Evolutionary conservation across 2,329 filamentous ascomycete species (phyloP), one percentile per base, ranked within the genome.

Genomic region (Exophiala sp.): DNA sequence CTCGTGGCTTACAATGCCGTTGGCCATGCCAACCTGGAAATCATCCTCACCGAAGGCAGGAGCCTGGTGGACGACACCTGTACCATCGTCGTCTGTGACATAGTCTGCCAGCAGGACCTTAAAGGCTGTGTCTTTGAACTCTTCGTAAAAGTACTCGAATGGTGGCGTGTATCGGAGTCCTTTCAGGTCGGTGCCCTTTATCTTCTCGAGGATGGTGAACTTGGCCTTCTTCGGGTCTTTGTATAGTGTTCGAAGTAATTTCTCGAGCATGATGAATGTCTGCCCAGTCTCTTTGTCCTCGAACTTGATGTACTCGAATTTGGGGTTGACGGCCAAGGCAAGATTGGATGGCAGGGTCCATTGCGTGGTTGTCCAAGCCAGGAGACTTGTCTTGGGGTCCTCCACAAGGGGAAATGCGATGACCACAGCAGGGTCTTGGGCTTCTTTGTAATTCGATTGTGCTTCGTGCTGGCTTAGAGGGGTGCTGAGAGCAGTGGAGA

Each of bases 181-280:
- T 20, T 87, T 72, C 82, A 95, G 87, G 38, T 91, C 88, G 63
- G 83, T 86, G 44, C 90, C 90, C 70, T 83, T 86, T 60, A 91
- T 71, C 69, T 86, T 90, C 59, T 86, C 79, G 16, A 92, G 66
- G 42, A 91, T 76, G 74, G 87, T 88, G 74, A 84, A 94, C 68
- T 94, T 91, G 42, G 89, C 89, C 74, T 95, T 95, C 75, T 94
- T 95, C n/a, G 87, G 86, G 61, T 94, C 89, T 70, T 95, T 95
- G 76, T 94, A 95, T 1, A 95, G 75, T 9, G 86, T 90, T 54
- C 79, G 79, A 21, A 95, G 75, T 18, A 91, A 79, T 50, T 87
- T 83, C 70, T 95, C 89, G 7, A 94, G 77, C 45, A 94, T 77
- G 57, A 95, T 84, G 68, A 88, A 95, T 62, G 89, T 81, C 67